Conservation (phyloP, 2,329 filamentous ascomycete species). For the Alternaria brassicae region DNA sequence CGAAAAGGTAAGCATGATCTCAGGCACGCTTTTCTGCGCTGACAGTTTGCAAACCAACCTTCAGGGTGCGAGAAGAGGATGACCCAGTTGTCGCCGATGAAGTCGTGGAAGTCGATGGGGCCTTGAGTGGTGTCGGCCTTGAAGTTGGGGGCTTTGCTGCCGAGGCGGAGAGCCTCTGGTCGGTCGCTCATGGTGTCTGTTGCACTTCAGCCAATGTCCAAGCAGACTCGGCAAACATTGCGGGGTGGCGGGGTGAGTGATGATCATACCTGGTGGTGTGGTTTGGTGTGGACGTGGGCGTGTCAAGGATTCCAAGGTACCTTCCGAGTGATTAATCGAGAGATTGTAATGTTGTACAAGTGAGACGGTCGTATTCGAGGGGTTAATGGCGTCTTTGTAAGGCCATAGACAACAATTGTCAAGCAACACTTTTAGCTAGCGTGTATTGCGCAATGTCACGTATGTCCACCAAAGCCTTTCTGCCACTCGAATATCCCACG, state of each 20-base stretch:
- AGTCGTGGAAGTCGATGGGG: constrained; percentile 73
- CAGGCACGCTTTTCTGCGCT: too few species aligned
- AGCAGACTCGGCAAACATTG: constrained; percentile 39
- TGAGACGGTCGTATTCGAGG: constrained; percentile 12
- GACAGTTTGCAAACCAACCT: too few species aligned
- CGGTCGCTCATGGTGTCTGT: constrained; percentile 40
- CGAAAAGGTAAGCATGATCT: too few species aligned
- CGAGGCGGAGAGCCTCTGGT: constrained; percentile 64
- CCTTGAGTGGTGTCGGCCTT: constrained; percentile 71
- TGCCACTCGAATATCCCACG: constrained; percentile 28
- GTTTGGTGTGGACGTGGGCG: neutral
- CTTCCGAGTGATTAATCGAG: neutral
- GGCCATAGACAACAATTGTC: constrained; percentile 19
- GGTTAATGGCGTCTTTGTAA: constrained; percentile 28
- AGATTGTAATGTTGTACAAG: neutral
- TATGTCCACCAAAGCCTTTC: constrained; percentile 36
- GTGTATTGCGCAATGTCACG: constrained; percentile 47
- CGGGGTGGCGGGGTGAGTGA: constrained; percentile 35
- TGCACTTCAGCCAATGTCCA: constrained; percentile 20
- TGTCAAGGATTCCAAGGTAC: neutral
- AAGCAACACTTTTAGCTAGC: constrained; percentile 36
- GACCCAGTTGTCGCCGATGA: constrained; percentile 73
- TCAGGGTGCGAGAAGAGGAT: constrained; percentile 75
- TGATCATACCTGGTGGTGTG: constrained; percentile 16
- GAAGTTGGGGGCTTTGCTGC: constrained; percentile 73